phyloP scores from a whole-genome alignment of 176 grass and related monocot genomes.

The Carex cristatella region DNA sequence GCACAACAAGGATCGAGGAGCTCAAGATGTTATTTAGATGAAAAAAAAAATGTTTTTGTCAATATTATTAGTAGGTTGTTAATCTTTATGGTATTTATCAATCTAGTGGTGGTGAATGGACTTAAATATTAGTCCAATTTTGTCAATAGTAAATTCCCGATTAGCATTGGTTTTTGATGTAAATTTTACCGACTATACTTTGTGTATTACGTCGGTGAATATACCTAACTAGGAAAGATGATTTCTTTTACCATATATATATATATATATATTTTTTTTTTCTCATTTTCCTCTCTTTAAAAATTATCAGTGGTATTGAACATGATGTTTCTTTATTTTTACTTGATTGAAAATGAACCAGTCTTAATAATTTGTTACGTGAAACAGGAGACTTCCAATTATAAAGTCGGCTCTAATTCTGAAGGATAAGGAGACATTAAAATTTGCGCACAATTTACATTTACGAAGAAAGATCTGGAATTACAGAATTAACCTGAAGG shows the following conservation, averaged over 20 bases:
- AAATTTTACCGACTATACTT: constrained; percentile 17
- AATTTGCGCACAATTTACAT: too few relatives aligned
- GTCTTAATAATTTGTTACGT: too few relatives aligned
- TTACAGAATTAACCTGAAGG: too few relatives aligned
- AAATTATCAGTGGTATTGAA: neutral
- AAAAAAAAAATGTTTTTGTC: neutral
- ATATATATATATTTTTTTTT: too few relatives aligned
- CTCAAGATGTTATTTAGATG: constrained; percentile 89
- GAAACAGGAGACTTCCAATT: too few relatives aligned
- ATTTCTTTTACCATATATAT: neutral
- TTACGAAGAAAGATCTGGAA: too few relatives aligned
- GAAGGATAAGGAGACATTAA: too few relatives aligned
- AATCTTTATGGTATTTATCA: constrained; percentile 9
- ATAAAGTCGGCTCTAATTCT: too few relatives aligned
- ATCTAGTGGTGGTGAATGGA: constrained; percentile 27
- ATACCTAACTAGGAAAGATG: neutral
- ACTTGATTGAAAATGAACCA: neutral
- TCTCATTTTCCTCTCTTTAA: neutral
- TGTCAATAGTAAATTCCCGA: constrained; percentile 28
- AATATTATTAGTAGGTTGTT: neutral
- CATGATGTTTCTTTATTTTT: neutral
- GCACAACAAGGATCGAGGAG: constrained; percentile 62
- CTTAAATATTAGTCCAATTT: constrained; percentile 28
- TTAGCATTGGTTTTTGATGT: constrained; percentile 19
- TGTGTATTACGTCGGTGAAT: neutral